A percentile compares a stretch with the other conserved stretches of the same genome.
These are phyloP conservation scores for Ambispora gerdemannii DNA, from an alignment of 192 early-diverging fungal genomes.

Conservation along the genomic window DNA sequence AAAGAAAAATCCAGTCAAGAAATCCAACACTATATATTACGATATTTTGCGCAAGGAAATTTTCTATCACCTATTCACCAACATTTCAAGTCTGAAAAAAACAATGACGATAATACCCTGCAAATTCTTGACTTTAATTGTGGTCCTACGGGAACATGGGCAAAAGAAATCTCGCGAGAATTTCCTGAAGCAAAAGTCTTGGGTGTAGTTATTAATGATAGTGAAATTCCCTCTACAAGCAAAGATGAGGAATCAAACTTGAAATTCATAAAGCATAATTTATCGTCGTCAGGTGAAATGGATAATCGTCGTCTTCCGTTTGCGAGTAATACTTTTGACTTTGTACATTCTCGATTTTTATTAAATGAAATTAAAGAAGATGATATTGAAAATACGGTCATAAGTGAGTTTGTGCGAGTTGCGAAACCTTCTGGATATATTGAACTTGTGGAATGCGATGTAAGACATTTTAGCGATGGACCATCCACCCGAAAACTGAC, in stretches of 20 bases:
- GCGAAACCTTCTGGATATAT: constrained; percentile 17
- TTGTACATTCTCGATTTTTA: constrained; percentile 3
- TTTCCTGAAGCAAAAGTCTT: constrained; percentile 31
- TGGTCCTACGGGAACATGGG: constrained; percentile 38
- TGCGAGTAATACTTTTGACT: constrained; percentile 5
- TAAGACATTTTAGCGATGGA: background rate
- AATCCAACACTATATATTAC: constrained; percentile 3
- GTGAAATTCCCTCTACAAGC: background rate
- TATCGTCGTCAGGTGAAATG: no score
- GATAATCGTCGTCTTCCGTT: constrained; percentile 13
- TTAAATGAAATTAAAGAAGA: background rate
- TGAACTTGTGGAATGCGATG: constrained; percentile 14
- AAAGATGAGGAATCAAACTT: no score
- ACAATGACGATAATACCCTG: no score
- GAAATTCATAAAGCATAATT: no score
- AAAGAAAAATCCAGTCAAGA: background rate
- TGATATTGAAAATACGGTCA: background rate
- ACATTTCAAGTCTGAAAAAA: background rate
- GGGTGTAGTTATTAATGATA: constrained; percentile 34
- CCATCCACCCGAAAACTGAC: background rate
- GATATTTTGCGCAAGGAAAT: constrained; percentile 10
- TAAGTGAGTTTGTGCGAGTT: constrained; percentile 16
- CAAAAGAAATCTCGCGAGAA: constrained; percentile 37
- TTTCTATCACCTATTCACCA: background rate
- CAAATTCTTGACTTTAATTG: constrained; percentile 37